Conservation (phyloP, 1,139 yeast genomes). For the Wickerhamomyces sp. region DNA sequence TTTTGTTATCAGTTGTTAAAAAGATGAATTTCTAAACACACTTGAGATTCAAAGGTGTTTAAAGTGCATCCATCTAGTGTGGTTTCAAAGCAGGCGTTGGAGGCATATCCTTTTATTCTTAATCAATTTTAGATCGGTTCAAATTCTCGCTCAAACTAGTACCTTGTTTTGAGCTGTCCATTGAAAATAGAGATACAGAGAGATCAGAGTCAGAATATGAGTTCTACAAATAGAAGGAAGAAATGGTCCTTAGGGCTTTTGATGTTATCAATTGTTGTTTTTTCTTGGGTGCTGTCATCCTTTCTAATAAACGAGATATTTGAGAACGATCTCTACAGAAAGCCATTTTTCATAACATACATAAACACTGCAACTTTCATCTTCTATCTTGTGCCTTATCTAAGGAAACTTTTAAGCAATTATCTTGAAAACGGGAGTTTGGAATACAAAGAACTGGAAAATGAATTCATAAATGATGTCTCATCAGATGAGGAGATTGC, state of each 20-base stretch:
- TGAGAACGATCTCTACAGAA: conserved; percentile 65
- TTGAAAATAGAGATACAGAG: not conserved
- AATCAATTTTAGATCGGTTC: not conserved
- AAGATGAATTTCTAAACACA: not conserved
- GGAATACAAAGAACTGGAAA: conserved; percentile 26
- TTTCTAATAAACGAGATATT: conserved; percentile 72
- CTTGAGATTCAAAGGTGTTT: not conserved
- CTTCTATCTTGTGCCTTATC: conserved; percentile 68
- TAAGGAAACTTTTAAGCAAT: conserved; percentile 28
- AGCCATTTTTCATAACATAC: conserved; percentile 93
- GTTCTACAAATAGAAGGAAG: conserved; percentile 14
- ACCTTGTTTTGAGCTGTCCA: not conserved
- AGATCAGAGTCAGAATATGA: conserved; percentile 2
- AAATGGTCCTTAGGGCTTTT: conserved; percentile 74
- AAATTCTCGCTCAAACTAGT: not conserved
- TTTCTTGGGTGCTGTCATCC: conserved; percentile 86
- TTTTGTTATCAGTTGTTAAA: not conserved
- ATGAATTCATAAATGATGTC: conserved; percentile 19
- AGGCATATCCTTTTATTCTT: not conserved
- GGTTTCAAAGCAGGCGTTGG: no score
- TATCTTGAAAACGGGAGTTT: conserved; percentile 26
- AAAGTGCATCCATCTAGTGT: no score
- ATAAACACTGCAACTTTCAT: conserved; percentile 82
- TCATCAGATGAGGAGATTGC: conserved; percentile 25
- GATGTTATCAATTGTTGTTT: conserved; percentile 67